phyloP scores from a whole-genome alignment of 2,329 filamentous ascomycete species.

The Tympanopsis confertula region DNA sequence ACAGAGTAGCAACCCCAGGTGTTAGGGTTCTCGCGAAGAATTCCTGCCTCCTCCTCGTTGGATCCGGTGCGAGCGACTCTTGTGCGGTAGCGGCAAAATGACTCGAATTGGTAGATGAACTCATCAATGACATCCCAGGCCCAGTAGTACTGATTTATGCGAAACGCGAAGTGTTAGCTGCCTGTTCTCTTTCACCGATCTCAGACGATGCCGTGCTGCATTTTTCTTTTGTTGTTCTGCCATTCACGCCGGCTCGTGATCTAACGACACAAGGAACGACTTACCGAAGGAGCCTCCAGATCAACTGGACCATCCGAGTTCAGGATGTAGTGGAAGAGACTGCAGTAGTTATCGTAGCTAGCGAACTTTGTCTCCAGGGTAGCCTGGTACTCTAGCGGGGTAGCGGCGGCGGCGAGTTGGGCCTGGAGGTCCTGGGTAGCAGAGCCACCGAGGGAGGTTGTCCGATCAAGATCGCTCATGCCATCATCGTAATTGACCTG shows the following conservation, averaged over 20 bases:
- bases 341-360: conserved; percentile 99
- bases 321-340: conserved; percentile 95
- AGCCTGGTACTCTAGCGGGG: conserved; percentile 90
- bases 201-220: background rate
- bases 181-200: too few relatives aligned
- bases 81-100: conserved; percentile 93
- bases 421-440: conserved; percentile 87
- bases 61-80: conserved; percentile 71
- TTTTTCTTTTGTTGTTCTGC: too few relatives aligned
- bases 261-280: too few relatives aligned
- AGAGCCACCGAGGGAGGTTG: conserved; percentile 56
- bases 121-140: conserved; percentile 99
- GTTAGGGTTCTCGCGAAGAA: conserved; percentile 92
- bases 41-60: conserved; percentile 83
- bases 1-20: conserved; percentile 99
- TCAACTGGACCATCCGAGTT: conserved; percentile 99
- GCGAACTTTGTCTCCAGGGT: conserved; percentile 94
- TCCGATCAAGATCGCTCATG: conserved; percentile 62
- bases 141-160: conserved; percentile 73
- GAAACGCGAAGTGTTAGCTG: conserved; percentile 8
- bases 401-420: conserved; percentile 79
- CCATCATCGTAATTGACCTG: conserved; percentile 89
- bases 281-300: conserved; percentile 86
- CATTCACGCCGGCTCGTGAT: too few relatives aligned
- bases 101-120: conserved; percentile 99